Base-by-base conservation (phyloP, 2,329 filamentous ascomycete genomes). In the Cercospora sp. region DNA sequence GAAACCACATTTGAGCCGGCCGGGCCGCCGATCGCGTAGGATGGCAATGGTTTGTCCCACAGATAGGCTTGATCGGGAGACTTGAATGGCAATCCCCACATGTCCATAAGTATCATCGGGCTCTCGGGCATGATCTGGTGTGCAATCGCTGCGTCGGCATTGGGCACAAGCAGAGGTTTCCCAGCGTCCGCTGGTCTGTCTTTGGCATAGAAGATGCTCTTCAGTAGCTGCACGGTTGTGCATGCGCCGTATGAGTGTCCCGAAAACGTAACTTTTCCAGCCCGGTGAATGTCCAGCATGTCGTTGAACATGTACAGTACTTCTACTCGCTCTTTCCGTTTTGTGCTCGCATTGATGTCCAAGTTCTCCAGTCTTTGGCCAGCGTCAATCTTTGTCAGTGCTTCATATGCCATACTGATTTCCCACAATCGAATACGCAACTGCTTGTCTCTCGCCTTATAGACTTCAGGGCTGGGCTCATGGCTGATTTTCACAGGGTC, bases 201-300 rank as follows among this genome's bases (percentile, higher is more conserved):
- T 10, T 70, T 69, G 12, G 85, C 84, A 80, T 93, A 92, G 82
- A 89, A 94, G 10, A 90, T 88, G 62, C 87, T 90, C 81, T 97
- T 97, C 61, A 94, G 81, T 65, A 96, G 86, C 76, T 96, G 93
- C 1, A 91, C 85, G 21, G 88, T 83, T 0, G 91, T 92, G 0
- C 91, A 86, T 1, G 89, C 90, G 24, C 93, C 93, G 72, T 96
- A 96, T 18, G 90, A 93, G 79, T 97, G 93, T 3, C 93, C 93
- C 0, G 87, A 87, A 77, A 91, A 94, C 51, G 89, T 86, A 57
- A 96, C 88, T 63, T 85, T 87, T 1, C 92, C 92, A 0, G 91
- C 91, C 8, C 86, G 84, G 67, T 89, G 87, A 3, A 96, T 85
- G 70, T 91, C 85, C 58, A 95, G 84, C 64, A 81, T 82, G n/a